Base-by-base conservation (phyloP, 768 basidiomycete genomes). In the Rubroboletus pulcherrimus region DNA sequence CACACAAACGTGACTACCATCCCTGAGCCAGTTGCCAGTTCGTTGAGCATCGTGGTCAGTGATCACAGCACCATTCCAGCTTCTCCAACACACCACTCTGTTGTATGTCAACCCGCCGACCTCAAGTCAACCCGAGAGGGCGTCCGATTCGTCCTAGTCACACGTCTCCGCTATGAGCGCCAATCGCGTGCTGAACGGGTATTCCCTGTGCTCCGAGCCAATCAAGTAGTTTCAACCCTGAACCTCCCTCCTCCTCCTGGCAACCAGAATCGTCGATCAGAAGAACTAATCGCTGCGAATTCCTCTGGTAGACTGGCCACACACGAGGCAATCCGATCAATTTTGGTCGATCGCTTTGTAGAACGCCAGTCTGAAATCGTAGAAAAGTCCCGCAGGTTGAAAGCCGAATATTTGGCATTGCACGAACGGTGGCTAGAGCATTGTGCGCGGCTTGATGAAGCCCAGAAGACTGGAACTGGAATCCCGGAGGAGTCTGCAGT, bases 361-460 rank as follows among this genome's bases (percentile, higher is more conserved):
- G 73, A 77, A 60, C 81, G 81, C 7, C 78, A 84, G 59, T 72
- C 72, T 6, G 67, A 73, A 46, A 68, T 85, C 30, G 66, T 75
- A 26, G 78, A 76, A 51, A 92, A 92, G 71, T 71, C 78, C 19
- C 66, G 77, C 39, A 75, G 70, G 19, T 74, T 94, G 30, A 80
- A 80, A 45, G 76, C 76, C 54, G 82, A 93, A 67, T 94, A 96
- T 66, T 64, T 84, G 51, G 64, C 71, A 14, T 75, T 89, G 46
- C 86, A 95, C 62, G 79, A 82, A 59, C 78, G 80, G 44, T 96
- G 93, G 93, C 54, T 82, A 30, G 77, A 76, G 2, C 87, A 90
- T 60, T 92, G 92, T 67, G 73, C 77, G 14, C 74, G 78, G 39
- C 75, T 96, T 57, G 89, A 92, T 63, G 79, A 83, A 47, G 58